Percentiles rank a stretch among this genome's conserved stretches.
Conservation (phyloP, 192 early-diverging fungal genomes). For the Coemansia sp. region DNA sequence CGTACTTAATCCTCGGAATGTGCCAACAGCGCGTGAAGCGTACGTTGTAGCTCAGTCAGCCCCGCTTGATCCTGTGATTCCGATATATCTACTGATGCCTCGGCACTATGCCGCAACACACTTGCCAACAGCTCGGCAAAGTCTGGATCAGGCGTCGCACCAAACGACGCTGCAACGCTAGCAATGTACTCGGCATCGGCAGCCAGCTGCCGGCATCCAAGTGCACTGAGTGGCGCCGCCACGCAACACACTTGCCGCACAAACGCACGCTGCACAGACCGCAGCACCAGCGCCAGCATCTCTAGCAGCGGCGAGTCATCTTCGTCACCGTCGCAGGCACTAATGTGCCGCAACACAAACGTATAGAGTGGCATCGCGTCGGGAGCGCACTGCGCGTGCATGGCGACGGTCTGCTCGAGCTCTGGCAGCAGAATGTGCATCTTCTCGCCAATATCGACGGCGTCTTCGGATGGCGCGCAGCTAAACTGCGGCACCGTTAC, state of each 20-base stretch:
- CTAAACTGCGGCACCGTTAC: conserved; percentile 38
- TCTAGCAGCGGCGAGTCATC: conserved; percentile 21
- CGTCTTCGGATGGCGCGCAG: conserved; percentile 48
- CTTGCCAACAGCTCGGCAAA: conserved; percentile 19
- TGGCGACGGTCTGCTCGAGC: conserved; percentile 43
- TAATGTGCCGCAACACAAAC: neutral
- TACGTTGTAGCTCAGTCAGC: too few relatives aligned
- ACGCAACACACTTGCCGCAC: conserved; percentile 23
- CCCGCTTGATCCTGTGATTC: neutral
- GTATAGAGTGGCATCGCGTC: conserved; percentile 14
- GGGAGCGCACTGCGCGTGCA: conserved; percentile 24
- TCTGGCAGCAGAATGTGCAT: conserved; percentile 50
- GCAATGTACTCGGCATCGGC: conserved; percentile 44
- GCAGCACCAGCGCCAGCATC: conserved; percentile 35
- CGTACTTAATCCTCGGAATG: too few relatives aligned
- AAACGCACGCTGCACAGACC: conserved; percentile 18
- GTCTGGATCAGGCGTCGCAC: conserved; percentile 1
- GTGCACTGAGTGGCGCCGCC: conserved; percentile 24
- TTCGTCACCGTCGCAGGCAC: too few relatives aligned
- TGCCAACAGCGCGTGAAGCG: too few relatives aligned
- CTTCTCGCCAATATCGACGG: conserved; percentile 48
- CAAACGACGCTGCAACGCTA: conserved; percentile 37
- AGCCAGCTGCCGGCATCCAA: conserved; percentile 26
- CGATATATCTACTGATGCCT: neutral
- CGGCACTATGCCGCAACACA: neutral